Percentiles rank a stretch among this genome's conserved stretches.
phyloP scores from a whole-genome alignment of 2,329 filamentous ascomycete genomes.

The Aspergillus luchuensis region DNA sequence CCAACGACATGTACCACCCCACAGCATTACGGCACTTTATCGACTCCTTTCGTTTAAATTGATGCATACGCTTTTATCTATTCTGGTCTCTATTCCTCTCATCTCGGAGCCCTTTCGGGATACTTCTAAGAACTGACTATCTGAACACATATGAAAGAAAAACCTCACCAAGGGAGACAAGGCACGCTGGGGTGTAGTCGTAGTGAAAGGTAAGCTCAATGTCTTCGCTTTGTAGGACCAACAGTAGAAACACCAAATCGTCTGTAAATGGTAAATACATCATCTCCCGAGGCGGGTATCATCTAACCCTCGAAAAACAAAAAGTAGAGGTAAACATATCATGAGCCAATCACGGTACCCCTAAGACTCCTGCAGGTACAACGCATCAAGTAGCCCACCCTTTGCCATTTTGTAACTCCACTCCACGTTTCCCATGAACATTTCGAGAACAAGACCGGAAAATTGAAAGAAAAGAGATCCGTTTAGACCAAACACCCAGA shows the following conservation, averaged over 20 bases:
- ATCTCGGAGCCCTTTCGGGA: neutral
- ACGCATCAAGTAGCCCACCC: conserved; percentile 11
- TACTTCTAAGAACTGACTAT: neutral
- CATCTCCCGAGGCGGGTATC: conserved; percentile 23
- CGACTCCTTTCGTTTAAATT: too few species aligned
- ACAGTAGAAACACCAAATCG: conserved; percentile 5
- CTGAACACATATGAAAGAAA: neutral
- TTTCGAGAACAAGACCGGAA: conserved; percentile 13
- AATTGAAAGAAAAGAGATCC: conserved; percentile 8
- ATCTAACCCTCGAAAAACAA: conserved; percentile 16
- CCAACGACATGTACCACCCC: neutral
- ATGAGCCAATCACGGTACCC: neutral
- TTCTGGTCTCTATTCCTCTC: neutral
- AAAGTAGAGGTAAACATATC: conserved; percentile 2
- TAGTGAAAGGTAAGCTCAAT: neutral
- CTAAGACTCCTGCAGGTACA: conserved; percentile 19
- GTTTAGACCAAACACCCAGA: conserved; percentile 22
- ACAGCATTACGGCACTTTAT: too few species aligned
- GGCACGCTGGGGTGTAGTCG: neutral
- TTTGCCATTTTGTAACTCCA: conserved; percentile 22
- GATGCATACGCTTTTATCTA: neutral
- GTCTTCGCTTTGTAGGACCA: neutral
- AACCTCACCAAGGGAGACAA: neutral
- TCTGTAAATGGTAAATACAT: conserved; percentile 20
- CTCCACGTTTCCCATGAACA: conserved; percentile 10